Evolutionary conservation across 192 early-diverging fungal species (phyloP), one percentile per base, ranked within the genome.

Genomic region (Entomortierella lignicola): DNA sequence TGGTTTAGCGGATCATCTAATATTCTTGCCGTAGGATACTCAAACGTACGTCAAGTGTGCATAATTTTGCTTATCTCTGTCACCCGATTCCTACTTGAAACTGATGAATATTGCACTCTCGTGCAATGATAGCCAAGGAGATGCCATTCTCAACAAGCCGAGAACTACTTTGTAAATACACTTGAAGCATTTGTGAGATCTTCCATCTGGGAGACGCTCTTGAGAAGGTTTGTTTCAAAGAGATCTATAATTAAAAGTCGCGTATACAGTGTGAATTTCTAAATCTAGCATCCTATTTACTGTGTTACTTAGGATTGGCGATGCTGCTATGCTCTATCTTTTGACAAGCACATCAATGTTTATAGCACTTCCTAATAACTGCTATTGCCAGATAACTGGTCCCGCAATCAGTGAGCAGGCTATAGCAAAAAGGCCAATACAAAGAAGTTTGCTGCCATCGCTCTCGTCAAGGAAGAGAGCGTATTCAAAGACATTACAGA

Each of bases 311-410:
- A 71, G 81, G 21, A 71, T 82, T 26, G 81, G 81, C 3, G 55
- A 66, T 1, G 41, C 29, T 12, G 69, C 73, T 4, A 82, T 82
- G 81, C 30, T 66, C 15, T 69, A 67, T 27, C 60, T 82, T 11
- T 55, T 82, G 55, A 66, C 60, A 23, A 47, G 57, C 6, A 82
- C 81, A 1, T 77, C 68, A 12, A 71, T 82, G 12, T 82, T 82
- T 63, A 69, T 62, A 2, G 58, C 62, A 23, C 55, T 82, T 11
- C 58, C 68, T 6, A 82, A 82, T 47, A 82, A 75, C 37, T 71
- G 81, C 60, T 82, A 77, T 37, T 82, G 73, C 17, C 81, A 82
- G 25, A 67, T 82, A 43, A 82, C 81, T 30, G 81, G 81, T 7
- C 63, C 57, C 17, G 20, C 71, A 1, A 52, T 73, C 20, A 64